phyloP scores from a whole-genome alignment of 345 rosid species.

The Hirschfeldia incana region DNA sequence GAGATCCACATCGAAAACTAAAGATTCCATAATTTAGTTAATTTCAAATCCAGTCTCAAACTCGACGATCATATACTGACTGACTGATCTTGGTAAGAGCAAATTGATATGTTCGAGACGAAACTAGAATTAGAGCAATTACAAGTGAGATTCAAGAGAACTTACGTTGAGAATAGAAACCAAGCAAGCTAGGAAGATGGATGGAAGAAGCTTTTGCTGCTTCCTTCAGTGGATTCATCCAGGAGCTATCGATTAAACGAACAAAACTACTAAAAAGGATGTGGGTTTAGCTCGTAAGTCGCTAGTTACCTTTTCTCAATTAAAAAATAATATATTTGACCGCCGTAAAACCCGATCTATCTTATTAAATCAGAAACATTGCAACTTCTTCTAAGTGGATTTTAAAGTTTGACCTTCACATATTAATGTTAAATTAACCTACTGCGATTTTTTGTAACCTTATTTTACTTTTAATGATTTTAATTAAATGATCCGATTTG shows the following conservation, averaged over 20 bases:
- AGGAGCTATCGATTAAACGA: neutral
- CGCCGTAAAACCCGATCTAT: constrained; percentile 6
- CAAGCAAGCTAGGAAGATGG: neutral
- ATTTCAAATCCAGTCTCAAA: neutral
- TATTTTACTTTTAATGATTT: too few relatives aligned
- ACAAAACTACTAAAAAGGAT: too few relatives aligned
- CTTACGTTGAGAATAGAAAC: constrained; percentile 27
- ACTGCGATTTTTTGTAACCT: too few relatives aligned
- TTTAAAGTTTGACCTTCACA: too few relatives aligned
- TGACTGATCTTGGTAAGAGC: too few relatives aligned
- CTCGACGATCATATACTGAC: neutral
- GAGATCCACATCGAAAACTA: constrained; percentile 4
- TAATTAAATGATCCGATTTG: too few relatives aligned
- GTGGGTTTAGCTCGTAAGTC: too few relatives aligned
- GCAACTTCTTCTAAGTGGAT: too few relatives aligned
- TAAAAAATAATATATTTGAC: neutral
- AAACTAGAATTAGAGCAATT: neutral
- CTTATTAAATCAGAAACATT: too few relatives aligned
- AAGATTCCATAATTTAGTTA: neutral
- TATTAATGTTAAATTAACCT: too few relatives aligned
- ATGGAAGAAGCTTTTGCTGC: constrained; percentile 19
- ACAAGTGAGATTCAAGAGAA: neutral
- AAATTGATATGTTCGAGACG: neutral
- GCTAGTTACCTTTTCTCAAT: neutral
- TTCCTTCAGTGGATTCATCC: constrained; percentile 13